These are phyloP conservation scores for Penicillium crustosum DNA, from an alignment of 2,329 filamentous ascomycete genomes.

Conservation along the genomic window DNA sequence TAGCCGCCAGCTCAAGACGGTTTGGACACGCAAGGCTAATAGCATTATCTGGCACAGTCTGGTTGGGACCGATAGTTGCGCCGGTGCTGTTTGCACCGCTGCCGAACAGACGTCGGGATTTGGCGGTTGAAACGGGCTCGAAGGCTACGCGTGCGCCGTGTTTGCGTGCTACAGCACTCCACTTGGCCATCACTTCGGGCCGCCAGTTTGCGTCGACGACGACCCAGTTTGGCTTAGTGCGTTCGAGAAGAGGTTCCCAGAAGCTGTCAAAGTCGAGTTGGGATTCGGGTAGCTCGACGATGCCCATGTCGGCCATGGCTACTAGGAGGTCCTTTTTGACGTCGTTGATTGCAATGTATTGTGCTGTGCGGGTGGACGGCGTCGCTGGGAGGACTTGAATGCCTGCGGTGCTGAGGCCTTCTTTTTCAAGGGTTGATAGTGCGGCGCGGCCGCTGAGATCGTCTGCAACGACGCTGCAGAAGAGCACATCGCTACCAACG, in stretches of 20 bases:
- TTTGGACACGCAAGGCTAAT: constrained; percentile 81
- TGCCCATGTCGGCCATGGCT: constrained; percentile 94
- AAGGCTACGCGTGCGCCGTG: constrained; percentile 66
- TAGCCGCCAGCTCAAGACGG: constrained; percentile 72
- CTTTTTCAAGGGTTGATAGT: constrained; percentile 61
- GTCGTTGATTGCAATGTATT: constrained; percentile 90
- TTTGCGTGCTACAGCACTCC: constrained; percentile 62
- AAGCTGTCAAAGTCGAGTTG: constrained; percentile 48
- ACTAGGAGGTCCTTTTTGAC: constrained; percentile 77
- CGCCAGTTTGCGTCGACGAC: constrained; percentile 89
- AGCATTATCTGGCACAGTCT: constrained; percentile 60
- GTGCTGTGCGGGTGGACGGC: constrained; percentile 69
- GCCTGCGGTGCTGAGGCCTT: constrained; percentile 62
- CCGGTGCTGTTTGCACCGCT: constrained; percentile 17
- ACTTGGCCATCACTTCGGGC: constrained; percentile 62
- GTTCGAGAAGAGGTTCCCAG: constrained; percentile 62
- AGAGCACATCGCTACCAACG: constrained; percentile 63
- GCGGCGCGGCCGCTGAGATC: constrained; percentile 76
- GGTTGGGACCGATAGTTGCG: constrained; percentile 33
- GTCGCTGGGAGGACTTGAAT: constrained; percentile 58
- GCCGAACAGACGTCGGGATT: constrained; percentile 68
- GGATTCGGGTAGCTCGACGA: constrained; percentile 58
- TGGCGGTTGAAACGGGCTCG: constrained; percentile 84
- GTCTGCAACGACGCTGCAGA: constrained; percentile 79
- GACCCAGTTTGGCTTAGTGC: constrained; percentile 68